Percentiles rank a stretch among this genome's conserved stretches.
Evolutionary conservation across 148 eudicot species (phyloP).

Genomic region (Amaranthus cruentus): DNA sequence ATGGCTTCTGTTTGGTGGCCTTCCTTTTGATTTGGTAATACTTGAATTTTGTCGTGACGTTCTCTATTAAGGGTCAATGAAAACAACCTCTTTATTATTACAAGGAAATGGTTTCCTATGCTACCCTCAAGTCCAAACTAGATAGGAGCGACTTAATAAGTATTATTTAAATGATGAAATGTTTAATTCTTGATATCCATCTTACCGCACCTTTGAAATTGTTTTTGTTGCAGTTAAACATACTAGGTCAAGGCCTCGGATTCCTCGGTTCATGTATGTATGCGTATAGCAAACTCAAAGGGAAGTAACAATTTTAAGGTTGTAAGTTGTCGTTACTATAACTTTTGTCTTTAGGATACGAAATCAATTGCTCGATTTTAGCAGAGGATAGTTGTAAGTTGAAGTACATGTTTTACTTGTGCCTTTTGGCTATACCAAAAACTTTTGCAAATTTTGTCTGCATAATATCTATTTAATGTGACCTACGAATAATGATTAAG

Average conservation of each 20-base stretch:
- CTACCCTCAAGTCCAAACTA: too few relatives aligned
- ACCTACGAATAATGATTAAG: too few relatives aligned
- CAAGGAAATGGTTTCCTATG: too few relatives aligned
- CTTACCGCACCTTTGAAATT: background rate
- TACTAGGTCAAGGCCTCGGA: conserved; percentile 44
- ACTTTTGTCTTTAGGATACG: background rate
- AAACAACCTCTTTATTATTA: background rate
- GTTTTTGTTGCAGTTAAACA: conserved; percentile 32
- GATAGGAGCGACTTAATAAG: too few relatives aligned
- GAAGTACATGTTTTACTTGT: background rate
- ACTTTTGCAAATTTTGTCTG: too few relatives aligned
- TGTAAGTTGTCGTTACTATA: background rate
- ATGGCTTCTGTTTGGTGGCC: conserved; percentile 55
- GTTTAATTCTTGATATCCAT: background rate
- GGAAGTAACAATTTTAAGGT: conserved; percentile 16
- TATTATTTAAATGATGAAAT: background rate
- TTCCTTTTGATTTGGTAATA: conserved; percentile 47
- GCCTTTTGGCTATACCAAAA: too few relatives aligned
- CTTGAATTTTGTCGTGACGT: too few relatives aligned
- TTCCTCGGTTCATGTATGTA: conserved; percentile 47
- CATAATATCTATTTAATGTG: too few relatives aligned
- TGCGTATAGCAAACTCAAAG: conserved; percentile 46
- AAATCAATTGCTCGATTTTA: background rate
- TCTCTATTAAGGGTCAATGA: background rate
- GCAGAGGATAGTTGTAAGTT: conserved; percentile 7